phyloP scores from a whole-genome alignment of 768 basidiomycete genomes.

The Coprinopsis marcescibilis region DNA sequence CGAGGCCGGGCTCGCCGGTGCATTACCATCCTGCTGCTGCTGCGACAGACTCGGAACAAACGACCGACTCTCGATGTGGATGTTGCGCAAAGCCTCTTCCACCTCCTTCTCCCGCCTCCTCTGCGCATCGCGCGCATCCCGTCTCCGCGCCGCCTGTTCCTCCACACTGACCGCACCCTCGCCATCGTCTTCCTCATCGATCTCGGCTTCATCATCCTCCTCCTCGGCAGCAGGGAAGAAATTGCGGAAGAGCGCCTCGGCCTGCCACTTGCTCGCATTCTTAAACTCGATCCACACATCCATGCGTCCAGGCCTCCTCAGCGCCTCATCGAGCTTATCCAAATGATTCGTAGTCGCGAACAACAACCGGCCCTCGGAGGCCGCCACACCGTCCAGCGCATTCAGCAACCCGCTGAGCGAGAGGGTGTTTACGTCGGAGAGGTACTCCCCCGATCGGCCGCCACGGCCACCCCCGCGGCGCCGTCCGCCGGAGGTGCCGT shows the following conservation, averaged over 20 bases:
- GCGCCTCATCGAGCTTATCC: slow-evolving; percentile 85
- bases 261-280: slow-evolving; percentile 80
- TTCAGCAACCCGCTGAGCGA: slow-evolving; percentile 79
- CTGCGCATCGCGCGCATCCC: slow-evolving; percentile 1
- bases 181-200: slow-evolving; percentile 8
- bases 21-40: neutral
- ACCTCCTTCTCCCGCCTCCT: slow-evolving; percentile 6
- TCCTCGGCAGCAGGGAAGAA: slow-evolving; percentile 77
- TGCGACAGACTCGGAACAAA: neutral
- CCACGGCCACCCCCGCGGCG: slow-evolving; percentile 27
- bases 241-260: slow-evolving; percentile 81
- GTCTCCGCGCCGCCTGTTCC: neutral
- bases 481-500: slow-evolving; percentile 15
- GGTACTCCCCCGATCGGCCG: slow-evolving; percentile 42
- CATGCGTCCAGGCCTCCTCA: slow-evolving; percentile 89
- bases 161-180: neutral
- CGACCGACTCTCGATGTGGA: slow-evolving; percentile 7
- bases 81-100: slow-evolving; percentile 10
- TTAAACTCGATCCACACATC: slow-evolving; percentile 92
- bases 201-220: slow-evolving; percentile 20
- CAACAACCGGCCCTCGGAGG: slow-evolving; percentile 80
- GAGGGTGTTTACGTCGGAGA: slow-evolving; percentile 77
- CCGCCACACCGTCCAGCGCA: slow-evolving; percentile 81
- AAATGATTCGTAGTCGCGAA: slow-evolving; percentile 91
- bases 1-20: slow-evolving; percentile 4